These are phyloP conservation scores for Panicum miliaceum DNA, from an alignment of 176 grass and related monocot genomes.

Conservation along the genomic window DNA sequence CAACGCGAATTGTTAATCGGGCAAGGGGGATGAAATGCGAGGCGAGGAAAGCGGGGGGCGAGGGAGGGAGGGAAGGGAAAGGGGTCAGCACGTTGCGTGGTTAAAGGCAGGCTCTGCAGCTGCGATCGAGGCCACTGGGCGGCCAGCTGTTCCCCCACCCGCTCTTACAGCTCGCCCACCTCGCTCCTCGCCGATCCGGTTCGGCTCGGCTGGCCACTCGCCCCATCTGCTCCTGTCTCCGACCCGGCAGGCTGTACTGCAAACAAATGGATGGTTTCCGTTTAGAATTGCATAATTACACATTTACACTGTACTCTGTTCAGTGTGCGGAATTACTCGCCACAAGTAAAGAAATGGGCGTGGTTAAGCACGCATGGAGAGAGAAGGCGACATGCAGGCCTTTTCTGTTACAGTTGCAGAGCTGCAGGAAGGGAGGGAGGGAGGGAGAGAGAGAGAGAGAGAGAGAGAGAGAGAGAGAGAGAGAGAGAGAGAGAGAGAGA, in stretches of 20 bases:
- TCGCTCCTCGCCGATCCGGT: neutral
- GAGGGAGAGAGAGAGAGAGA: no score
- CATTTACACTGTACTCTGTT: neutral
- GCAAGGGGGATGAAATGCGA: neutral
- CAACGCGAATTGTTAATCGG: neutral
- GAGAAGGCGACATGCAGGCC: neutral
- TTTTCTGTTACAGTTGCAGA: slow-evolving; percentile 41
- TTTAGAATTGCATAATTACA: neutral
- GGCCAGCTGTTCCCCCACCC: slow-evolving; percentile 50
- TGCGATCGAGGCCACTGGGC: slow-evolving; percentile 40
- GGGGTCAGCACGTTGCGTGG: slow-evolving; percentile 51
- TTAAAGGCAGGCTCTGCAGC: slow-evolving; percentile 1
- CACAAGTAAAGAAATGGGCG: neutral
- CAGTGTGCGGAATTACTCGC: neutral
- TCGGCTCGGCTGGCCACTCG: neutral
- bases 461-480: no score
- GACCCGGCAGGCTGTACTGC: neutral
- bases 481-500: no score
- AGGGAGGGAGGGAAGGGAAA: slow-evolving; percentile 32
- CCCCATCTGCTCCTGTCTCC: neutral
- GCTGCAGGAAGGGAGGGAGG: neutral
- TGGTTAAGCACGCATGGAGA: neutral
- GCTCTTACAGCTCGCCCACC: slow-evolving; percentile 32
- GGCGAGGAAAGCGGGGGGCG: neutral
- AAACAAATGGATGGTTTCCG: neutral